Conservation (phyloP, 495 filamentous ascomycete species). For the Sordaria brevicollis region DNA sequence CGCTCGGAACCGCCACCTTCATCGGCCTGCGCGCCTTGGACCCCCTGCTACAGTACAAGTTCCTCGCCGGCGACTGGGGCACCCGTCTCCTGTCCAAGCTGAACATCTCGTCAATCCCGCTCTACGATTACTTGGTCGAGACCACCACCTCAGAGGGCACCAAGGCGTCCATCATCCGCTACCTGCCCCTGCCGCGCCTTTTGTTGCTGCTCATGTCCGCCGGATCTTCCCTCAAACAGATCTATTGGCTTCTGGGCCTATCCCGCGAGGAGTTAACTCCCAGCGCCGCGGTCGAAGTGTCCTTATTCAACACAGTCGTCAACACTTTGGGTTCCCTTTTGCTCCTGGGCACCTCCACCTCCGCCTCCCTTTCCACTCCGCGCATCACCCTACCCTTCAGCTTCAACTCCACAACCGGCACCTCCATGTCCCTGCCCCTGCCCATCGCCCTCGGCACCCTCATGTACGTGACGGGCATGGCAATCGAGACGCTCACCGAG, state of each 20-base stretch:
- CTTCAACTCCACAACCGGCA: neutral
- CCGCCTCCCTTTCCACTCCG: slow-evolving; percentile 18
- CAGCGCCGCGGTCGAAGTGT: slow-evolving; percentile 21
- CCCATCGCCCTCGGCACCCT: slow-evolving; percentile 30
- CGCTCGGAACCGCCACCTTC: slow-evolving; percentile 43
- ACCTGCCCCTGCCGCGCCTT: slow-evolving; percentile 19
- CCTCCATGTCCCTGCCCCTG: slow-evolving; percentile 4
- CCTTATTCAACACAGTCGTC: slow-evolving; percentile 34
- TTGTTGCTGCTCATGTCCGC: slow-evolving; percentile 40
- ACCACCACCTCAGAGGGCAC: neutral
- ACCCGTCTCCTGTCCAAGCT: slow-evolving; percentile 12
- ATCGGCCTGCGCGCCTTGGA: slow-evolving; percentile 47
- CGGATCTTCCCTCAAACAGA: slow-evolving; percentile 41
- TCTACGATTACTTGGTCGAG: slow-evolving; percentile 4
- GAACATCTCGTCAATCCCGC: slow-evolving; percentile 4
- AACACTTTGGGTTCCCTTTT: slow-evolving; percentile 39
- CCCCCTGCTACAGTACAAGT: slow-evolving; percentile 44
- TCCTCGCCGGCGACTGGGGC: slow-evolving; percentile 25
- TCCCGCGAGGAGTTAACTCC: slow-evolving; percentile 35
- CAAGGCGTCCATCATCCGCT: neutral
- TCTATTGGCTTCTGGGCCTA: slow-evolving; percentile 31
- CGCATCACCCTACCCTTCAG: slow-evolving; percentile 2
- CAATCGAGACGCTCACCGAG: slow-evolving; percentile 40
- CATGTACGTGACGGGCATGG: slow-evolving; percentile 37
- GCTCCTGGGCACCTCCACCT: slow-evolving; percentile 30